These are phyloP conservation scores for Penicillium crystallinum DNA, from an alignment of 495 filamentous ascomycete species.

Conservation along the genomic window DNA sequence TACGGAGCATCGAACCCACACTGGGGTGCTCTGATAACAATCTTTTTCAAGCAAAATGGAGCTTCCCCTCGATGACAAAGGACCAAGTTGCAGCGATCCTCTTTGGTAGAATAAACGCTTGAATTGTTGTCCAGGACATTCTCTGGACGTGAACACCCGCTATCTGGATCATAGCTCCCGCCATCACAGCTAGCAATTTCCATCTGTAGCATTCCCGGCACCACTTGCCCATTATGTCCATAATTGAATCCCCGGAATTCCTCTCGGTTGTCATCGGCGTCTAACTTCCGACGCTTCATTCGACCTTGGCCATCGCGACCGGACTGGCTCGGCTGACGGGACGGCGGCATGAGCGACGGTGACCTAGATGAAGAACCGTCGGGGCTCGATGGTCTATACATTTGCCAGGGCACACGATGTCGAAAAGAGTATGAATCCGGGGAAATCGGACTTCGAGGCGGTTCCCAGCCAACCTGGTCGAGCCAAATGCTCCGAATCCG, in stretches of 20 bases:
- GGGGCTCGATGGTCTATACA: not conserved
- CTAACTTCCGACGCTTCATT: slow-evolving; percentile 70
- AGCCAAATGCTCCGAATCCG: slow-evolving; percentile 8
- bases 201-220: slow-evolving; percentile 74
- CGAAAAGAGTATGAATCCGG: not conserved
- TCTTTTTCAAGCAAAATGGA: slow-evolving; percentile 73
- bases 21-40: slow-evolving; percentile 83
- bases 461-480: slow-evolving; percentile 8
- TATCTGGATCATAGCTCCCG: slow-evolving; percentile 58
- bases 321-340: slow-evolving; percentile 19
- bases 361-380: slow-evolving; percentile 12
- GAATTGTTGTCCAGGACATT: slow-evolving; percentile 79
- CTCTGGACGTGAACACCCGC: slow-evolving; percentile 60
- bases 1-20: slow-evolving; percentile 81
- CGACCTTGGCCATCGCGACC: slow-evolving; percentile 37
- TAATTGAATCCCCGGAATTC: slow-evolving; percentile 62
- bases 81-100: slow-evolving; percentile 76
- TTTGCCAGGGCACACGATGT: slow-evolving; percentile 10
- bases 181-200: slow-evolving; percentile 87
- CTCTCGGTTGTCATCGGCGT: slow-evolving; percentile 51
- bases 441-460: not conserved
- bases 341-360: slow-evolving; percentile 34
- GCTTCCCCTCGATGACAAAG: slow-evolving; percentile 71
- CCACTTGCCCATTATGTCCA: slow-evolving; percentile 77
- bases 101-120: slow-evolving; percentile 85